These are phyloP conservation scores for Xylogone sp. DNA, from an alignment of 2,329 filamentous ascomycete genomes.

Conservation along the genomic window DNA sequence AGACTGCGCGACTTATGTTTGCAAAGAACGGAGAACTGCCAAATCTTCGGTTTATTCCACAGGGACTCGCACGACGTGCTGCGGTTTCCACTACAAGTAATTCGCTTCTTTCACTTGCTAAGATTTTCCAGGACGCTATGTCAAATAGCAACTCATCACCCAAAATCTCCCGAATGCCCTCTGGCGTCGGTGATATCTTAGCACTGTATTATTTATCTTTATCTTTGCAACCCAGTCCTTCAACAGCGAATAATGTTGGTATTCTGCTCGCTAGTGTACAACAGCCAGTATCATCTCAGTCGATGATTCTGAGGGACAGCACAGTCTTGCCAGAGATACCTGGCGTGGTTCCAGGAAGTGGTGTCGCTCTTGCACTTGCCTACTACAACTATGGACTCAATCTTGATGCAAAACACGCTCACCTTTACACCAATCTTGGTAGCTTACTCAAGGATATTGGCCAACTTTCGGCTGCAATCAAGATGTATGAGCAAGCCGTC, in stretches of 20 bases:
- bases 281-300: slow-evolving; percentile 48
- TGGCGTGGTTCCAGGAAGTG: slow-evolving; percentile 80
- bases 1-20: slow-evolving; percentile 82
- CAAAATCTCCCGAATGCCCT: slow-evolving; percentile 55
- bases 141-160: slow-evolving; percentile 51
- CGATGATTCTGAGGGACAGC: slow-evolving; percentile 24
- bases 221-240: slow-evolving; percentile 91
- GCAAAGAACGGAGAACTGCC: slow-evolving; percentile 71
- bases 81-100: slow-evolving; percentile 94
- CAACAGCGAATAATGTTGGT: slow-evolving; percentile 96
- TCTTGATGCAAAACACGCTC: slow-evolving; percentile 84
- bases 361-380: slow-evolving; percentile 79
- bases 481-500: slow-evolving; percentile 96
- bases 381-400: slow-evolving; percentile 95
- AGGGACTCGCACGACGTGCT: slow-evolving; percentile 69
- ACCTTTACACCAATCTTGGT: slow-evolving; percentile 94
- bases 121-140: slow-evolving; percentile 97
- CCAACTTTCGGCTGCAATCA: slow-evolving; percentile 84
- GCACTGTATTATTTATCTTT: slow-evolving; percentile 94
- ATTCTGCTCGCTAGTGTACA: slow-evolving; percentile 95
- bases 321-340: slow-evolving; percentile 53
- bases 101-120: slow-evolving; percentile 87
- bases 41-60: slow-evolving; percentile 68
- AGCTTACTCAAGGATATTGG: slow-evolving; percentile 96
- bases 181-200: slow-evolving; percentile 85